Conservation (phyloP, 1,284 basidiomycete species). For the Phylloporus gajari region DNA sequence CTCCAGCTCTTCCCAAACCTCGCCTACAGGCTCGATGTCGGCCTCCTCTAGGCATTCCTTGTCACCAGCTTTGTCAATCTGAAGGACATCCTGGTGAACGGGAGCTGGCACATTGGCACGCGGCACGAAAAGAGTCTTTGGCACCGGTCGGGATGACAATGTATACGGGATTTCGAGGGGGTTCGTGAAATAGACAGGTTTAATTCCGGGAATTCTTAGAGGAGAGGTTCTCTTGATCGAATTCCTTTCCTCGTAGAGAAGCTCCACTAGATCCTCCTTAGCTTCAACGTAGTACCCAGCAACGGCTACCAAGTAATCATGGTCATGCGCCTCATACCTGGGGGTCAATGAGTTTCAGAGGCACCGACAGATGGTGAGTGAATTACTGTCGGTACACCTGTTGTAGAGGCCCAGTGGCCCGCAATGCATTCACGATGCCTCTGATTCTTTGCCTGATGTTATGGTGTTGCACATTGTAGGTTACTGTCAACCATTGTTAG, state of each 20-base stretch:
- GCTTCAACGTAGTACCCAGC: conserved; percentile 27
- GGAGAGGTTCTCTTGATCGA: conserved; percentile 2
- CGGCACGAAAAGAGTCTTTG: conserved; percentile 26
- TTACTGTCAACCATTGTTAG: conserved; percentile 20
- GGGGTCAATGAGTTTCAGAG: neutral
- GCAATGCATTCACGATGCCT: conserved; percentile 27
- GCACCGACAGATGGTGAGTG: neutral
- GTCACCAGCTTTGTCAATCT: conserved; percentile 4
- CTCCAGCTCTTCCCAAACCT: too few relatives aligned
- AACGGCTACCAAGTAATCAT: conserved; percentile 26
- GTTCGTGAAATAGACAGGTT: conserved; percentile 24
- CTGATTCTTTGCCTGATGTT: conserved; percentile 22
- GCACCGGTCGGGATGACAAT: conserved; percentile 27
- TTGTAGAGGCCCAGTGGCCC: conserved; percentile 9
- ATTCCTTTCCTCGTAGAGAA: conserved; percentile 29
- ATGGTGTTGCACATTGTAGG: conserved; percentile 21
- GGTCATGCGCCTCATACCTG: conserved; percentile 26
- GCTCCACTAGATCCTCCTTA: conserved; percentile 35
- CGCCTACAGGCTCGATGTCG: too few relatives aligned
- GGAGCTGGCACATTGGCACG: conserved; percentile 26
- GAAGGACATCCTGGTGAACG: conserved; percentile 16
- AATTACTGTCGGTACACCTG: conserved; percentile 30
- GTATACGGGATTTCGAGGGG: conserved; percentile 34
- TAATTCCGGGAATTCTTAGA: conserved; percentile 22
- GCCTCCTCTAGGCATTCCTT: conserved; percentile 9